These are phyloP conservation scores for Rhizopogon vinicolor DNA, from an alignment of 768 basidiomycete genomes.

Conservation along the genomic window DNA sequence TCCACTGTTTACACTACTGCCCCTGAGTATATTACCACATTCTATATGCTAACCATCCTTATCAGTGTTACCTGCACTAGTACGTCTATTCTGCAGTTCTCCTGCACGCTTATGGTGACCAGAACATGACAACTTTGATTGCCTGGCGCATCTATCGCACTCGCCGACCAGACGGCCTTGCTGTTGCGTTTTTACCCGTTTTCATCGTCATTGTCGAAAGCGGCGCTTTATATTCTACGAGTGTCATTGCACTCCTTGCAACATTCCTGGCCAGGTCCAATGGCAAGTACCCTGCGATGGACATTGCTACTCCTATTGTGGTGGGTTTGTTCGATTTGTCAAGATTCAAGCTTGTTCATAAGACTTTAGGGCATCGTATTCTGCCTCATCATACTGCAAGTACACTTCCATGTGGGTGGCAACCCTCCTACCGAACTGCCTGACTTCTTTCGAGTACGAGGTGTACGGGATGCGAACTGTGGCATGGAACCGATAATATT, in stretches of 20 bases:
- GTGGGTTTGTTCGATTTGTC: not conserved
- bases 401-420: conserved; percentile 3
- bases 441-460: not conserved
- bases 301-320: not conserved
- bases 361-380: conserved; percentile 1
- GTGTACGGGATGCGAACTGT: not conserved
- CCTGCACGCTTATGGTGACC: not conserved
- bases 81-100: not conserved
- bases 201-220: conserved; percentile 3
- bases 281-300: not conserved
- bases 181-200: not conserved
- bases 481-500: not conserved
- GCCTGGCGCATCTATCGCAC: conserved; percentile 3
- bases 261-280: not conserved
- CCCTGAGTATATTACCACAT: too few relatives aligned
- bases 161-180: not conserved
- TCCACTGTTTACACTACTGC: too few relatives aligned
- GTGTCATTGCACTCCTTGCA: conserved; percentile 1
- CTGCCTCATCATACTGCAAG: conserved; percentile 4
- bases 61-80: too few relatives aligned
- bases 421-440: not conserved
- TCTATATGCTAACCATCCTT: too few relatives aligned
- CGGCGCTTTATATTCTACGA: conserved; percentile 2
- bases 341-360: not conserved
- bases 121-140: not conserved